Evolutionary conservation across 2,329 filamentous ascomycete genomes (phyloP), one percentile per base, ranked within the genome.

Genomic region (Colletotrichum sp.): DNA sequence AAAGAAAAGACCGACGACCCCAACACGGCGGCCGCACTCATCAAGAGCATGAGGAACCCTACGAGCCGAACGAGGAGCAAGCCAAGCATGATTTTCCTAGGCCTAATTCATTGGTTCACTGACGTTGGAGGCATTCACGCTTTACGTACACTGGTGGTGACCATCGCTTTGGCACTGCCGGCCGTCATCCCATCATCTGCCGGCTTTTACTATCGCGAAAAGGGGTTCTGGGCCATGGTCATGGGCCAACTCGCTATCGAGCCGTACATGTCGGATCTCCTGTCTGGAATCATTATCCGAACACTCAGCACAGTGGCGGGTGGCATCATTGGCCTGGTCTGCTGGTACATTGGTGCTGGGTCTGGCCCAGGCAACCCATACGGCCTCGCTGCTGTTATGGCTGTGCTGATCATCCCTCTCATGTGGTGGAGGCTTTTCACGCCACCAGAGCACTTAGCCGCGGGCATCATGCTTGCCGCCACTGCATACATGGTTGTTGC

Each of bases 141-240:
- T 22, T 13, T 52, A 0, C 44, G 44, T 3, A 25, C n/a, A 0
- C 44, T 52, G 3, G 1, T 52, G 0, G 44, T 52, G 12, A 52
- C 44, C n/a, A 52, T 52, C 1, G 44, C 44, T 52, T 13, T 52
- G 12, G 44, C 44, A 1, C 12, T 52, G n/a, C 44, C 44, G n/a
- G 44, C 44, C 4, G 44, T 52, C 44, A 13, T 52, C n/a, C 44
- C 44, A 0, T 52, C 44, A 8, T 52, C 44, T 52, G 44, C 44
- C 0, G n/a, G 44, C n/a, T 52, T 52, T 22, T 52, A 52, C 5
- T 52, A 52, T n/a, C 44, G 44, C n/a, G 44, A 52, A 13, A 52
- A 52, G 44, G 44, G 44, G 2, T 52, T 52, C 0, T 52, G 44
- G 44, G 44, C 44, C 0, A 52, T 52, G 44, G 44, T 52, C 0